Evolutionary conservation across 2,329 filamentous ascomycete genomes (phyloP).

Genomic region (Colletotrichum sp.): DNA sequence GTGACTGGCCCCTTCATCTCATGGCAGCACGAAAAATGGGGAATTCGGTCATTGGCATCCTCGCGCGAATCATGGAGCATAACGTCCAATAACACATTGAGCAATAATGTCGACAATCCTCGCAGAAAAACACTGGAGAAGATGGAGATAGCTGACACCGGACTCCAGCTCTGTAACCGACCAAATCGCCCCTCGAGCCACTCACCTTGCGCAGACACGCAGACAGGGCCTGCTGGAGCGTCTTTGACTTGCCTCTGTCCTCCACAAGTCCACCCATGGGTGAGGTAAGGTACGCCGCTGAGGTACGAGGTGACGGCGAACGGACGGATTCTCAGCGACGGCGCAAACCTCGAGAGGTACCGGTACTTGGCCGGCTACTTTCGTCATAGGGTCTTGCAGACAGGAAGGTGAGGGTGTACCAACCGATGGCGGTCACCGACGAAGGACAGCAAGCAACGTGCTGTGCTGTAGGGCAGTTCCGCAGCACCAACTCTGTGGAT

Average conservation of each 20-base stretch:
- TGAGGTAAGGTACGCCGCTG: background rate
- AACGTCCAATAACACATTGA: background rate
- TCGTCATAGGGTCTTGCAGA: background rate
- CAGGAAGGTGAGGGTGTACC: background rate
- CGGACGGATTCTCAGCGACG: background rate
- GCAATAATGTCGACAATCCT: constrained; percentile 2
- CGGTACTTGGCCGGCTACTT: constrained; percentile 5
- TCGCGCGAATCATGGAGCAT: constrained; percentile 13
- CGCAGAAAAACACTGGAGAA: constrained; percentile 12
- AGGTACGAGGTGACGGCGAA: background rate
- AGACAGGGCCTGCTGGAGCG: background rate
- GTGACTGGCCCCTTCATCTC: constrained; percentile 7
- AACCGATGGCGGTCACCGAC: background rate
- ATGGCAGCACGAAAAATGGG: constrained; percentile 14
- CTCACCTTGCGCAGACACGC: background rate
- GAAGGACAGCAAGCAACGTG: background rate
- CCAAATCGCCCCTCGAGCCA: background rate
- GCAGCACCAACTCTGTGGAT: background rate
- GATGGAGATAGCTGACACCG: constrained; percentile 1
- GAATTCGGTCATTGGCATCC: constrained; percentile 15
- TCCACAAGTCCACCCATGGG: background rate
- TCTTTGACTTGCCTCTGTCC: background rate
- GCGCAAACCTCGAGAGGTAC: background rate
- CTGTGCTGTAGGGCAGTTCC: background rate
- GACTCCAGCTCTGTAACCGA: background rate